phyloP scores from a whole-genome alignment of 768 basidiomycete genomes.

The Phylloporus sp. region DNA sequence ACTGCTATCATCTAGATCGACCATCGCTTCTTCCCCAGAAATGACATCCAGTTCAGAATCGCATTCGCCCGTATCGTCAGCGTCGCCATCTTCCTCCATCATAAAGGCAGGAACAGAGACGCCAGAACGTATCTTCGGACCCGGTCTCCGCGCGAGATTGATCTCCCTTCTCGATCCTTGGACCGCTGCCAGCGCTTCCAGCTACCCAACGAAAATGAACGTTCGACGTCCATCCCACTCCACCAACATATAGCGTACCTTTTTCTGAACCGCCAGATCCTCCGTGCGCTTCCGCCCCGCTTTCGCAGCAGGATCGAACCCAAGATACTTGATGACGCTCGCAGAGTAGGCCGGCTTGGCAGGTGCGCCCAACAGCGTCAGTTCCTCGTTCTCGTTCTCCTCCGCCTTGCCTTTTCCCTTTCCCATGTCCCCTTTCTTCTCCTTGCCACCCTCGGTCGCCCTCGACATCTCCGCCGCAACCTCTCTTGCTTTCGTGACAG shows the following conservation, averaged over 20 bases:
- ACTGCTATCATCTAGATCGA: slow-evolving; percentile 22
- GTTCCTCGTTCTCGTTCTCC: slow-evolving; percentile 12
- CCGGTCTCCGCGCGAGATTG: slow-evolving; percentile 57
- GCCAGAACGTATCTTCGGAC: slow-evolving; percentile 59
- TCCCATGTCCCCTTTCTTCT: slow-evolving; percentile 15
- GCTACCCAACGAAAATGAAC: slow-evolving; percentile 36
- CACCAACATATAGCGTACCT: slow-evolving; percentile 40
- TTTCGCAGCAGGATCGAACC: slow-evolving; percentile 72
- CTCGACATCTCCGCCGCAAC: slow-evolving; percentile 31
- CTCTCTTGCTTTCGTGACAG: slow-evolving; percentile 57
- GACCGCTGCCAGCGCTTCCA: slow-evolving; percentile 50
- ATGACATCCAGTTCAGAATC: slow-evolving; percentile 14
- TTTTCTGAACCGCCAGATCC: slow-evolving; percentile 44
- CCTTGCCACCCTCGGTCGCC: slow-evolving; percentile 14
- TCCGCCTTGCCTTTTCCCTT: slow-evolving; percentile 10
- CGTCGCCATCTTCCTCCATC: slow-evolving; percentile 1
- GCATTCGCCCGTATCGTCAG: background rate
- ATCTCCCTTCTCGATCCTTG: slow-evolving; percentile 50
- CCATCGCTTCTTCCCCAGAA: slow-evolving; percentile 13
- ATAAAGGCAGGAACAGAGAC: slow-evolving; percentile 40
- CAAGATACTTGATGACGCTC: slow-evolving; percentile 61
- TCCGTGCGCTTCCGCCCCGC: slow-evolving; percentile 40
- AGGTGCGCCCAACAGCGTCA: slow-evolving; percentile 11
- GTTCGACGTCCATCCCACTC: background rate
- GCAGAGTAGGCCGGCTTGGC: slow-evolving; percentile 57